Evolutionary conservation across 805 yeast genomes (phyloP), one percentile per base, ranked within the genome.

Genomic region (Ogataea trehalophila): DNA sequence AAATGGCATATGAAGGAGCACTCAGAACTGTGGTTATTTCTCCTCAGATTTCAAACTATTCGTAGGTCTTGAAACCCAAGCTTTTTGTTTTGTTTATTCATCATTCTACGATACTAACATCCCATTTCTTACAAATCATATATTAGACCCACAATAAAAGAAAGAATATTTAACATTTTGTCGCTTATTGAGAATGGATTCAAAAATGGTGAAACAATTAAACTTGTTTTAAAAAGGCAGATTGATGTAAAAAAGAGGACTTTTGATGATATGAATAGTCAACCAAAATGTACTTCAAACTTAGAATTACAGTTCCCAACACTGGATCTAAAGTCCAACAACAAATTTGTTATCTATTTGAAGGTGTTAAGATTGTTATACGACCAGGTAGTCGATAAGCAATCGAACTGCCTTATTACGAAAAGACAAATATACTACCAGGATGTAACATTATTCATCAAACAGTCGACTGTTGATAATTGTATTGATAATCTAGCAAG

Each of bases 371-470:
- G 58, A 14, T 37, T 60, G 4, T 44, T 63, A 11, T 39, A 47
- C 35, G 47, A 50, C 5, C 59, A 54, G 33, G 17, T 61, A 2
- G 13, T 16, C 5, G 6, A 16, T 0, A 41, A 44, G 3, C 37
- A 43, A 2, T 18, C 33, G 23, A 26, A 11, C 15, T 39, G 7
- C 13, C 45, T 46, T 17, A 67, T 75, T 1, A 72, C 87, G 1
- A 70, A 71, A 45, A 65, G 90, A 51, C 87, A 83, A 53, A 48
- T 83, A 0, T 83, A 69, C 63, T 83, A 83, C 60, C 70, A 69
- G 43, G 81, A 82, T 56, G 85, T 80, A 2, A 64, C 63, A 16
- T 55, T 82, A 17, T 84, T 80, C 59, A 51, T 59, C 17, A 58
- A 53, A 3, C 89, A 83, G 56, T 14, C 53, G 0, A 56, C 51